Conservation (phyloP, 306 rosid genomes). For the Acacia acuminata region DNA sequence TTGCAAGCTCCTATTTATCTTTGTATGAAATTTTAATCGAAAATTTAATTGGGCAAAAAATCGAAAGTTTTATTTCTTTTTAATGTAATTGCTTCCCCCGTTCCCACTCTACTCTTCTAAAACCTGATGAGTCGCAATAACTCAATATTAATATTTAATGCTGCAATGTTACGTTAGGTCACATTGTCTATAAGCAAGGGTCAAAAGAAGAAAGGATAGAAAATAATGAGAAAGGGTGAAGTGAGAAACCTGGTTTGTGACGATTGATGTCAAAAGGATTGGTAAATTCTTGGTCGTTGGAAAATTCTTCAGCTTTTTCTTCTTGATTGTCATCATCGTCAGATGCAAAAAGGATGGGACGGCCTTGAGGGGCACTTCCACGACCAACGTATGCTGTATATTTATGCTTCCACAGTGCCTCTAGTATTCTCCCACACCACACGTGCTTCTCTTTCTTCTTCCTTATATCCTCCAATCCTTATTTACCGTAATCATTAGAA, state of each 20-base stretch:
- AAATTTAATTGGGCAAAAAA: no score
- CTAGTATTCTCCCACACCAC: no score
- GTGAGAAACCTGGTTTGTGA: neutral
- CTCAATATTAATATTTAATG: neutral
- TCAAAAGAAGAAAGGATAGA: no score
- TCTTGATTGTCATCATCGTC: neutral
- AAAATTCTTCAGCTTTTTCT: neutral
- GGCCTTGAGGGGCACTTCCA: conserved; percentile 5
- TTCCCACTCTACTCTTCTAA: neutral
- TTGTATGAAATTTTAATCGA: no score
- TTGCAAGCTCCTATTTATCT: no score
- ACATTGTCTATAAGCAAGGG: neutral
- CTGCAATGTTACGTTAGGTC: neutral
- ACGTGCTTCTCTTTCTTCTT: no score
- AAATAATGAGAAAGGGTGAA: neutral
- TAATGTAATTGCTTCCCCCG: no score
- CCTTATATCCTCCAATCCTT: no score
- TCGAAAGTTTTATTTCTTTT: no score
- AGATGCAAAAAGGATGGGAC: neutral
- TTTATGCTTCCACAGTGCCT: no score
- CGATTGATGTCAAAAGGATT: neutral
- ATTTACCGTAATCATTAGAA: no score
- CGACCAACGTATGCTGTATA: conserved; percentile 25
- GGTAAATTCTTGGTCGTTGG: neutral
- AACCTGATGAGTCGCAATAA: neutral